A percentile compares a stretch with the other conserved stretches of the same genome.
phyloP scores from a whole-genome alignment of 805 yeast species.

The Candida bentonensis region DNA sequence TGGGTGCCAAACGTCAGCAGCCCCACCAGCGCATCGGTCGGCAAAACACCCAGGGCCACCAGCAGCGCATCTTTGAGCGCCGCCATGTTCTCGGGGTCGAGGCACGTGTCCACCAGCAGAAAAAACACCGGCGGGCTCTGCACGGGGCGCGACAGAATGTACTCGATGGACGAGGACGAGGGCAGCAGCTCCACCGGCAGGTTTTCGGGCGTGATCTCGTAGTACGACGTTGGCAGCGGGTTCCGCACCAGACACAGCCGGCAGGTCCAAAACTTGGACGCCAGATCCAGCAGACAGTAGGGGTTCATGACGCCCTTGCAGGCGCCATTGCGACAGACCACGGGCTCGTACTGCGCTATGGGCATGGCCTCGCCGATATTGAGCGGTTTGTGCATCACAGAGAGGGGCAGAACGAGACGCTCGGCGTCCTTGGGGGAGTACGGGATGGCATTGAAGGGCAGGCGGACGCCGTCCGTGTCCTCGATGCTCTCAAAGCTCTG shows the following conservation, averaged over 20 bases:
- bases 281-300: constrained; percentile 52
- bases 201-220: constrained; percentile 55
- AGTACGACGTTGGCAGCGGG: constrained; percentile 73
- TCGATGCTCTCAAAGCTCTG: constrained; percentile 37
- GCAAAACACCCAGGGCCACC: constrained; percentile 62
- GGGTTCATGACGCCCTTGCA: constrained; percentile 79
- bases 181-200: constrained; percentile 68
- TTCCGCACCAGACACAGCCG: constrained; percentile 67
- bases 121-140: constrained; percentile 76
- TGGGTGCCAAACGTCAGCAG: constrained; percentile 82
- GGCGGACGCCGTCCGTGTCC: constrained; percentile 44
- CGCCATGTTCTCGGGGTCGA: constrained; percentile 70
- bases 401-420: constrained; percentile 76
- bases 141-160: constrained; percentile 68
- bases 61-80: constrained; percentile 73
- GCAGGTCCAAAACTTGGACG: constrained; percentile 71
- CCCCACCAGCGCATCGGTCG: constrained; percentile 81
- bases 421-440: constrained; percentile 69
- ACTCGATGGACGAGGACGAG: constrained; percentile 66
- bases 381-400: constrained; percentile 79
- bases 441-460: constrained; percentile 74
- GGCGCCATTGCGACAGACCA: constrained; percentile 44
- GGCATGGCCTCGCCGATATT: constrained; percentile 56
- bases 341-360: constrained; percentile 64
- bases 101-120: constrained; percentile 76